phyloP scores from a whole-genome alignment of 2,329 filamentous ascomycete genomes.

The Ascochyta lentis region DNA sequence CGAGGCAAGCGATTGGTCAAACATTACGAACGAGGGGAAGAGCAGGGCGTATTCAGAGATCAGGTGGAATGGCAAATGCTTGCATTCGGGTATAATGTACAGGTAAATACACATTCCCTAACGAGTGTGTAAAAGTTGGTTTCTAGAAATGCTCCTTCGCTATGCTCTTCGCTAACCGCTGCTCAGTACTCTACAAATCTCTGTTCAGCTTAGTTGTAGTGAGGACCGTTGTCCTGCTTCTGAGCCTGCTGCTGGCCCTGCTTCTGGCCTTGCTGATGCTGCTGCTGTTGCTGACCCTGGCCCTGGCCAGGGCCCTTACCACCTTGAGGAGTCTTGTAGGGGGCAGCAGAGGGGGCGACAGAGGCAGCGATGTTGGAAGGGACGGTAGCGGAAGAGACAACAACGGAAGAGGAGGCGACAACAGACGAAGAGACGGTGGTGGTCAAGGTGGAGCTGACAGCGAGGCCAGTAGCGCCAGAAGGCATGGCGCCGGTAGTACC shows the following conservation, averaged over 20 bases:
- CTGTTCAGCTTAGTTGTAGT: not conserved
- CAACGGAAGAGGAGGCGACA: slow-evolving; percentile 2
- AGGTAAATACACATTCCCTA: slow-evolving; percentile 24
- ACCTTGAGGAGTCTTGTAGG: slow-evolving; percentile 7
- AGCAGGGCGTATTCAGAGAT: not conserved
- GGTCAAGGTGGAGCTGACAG: slow-evolving; percentile 14
- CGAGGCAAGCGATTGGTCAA: not conserved
- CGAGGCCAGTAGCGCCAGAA: slow-evolving; percentile 4
- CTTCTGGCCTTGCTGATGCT: slow-evolving; percentile 1
- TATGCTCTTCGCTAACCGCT: slow-evolving; percentile 13
- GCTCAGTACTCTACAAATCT: not conserved
- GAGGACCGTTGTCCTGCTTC: slow-evolving; percentile 3
- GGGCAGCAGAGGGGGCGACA: not conserved
- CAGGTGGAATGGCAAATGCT: slow-evolving; percentile 1
- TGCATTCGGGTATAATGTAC: slow-evolving; percentile 16
- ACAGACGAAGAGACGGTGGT: slow-evolving; percentile 12
- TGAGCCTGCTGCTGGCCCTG: slow-evolving; percentile 1
- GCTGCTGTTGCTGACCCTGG: slow-evolving; percentile 3
- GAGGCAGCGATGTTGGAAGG: slow-evolving; percentile 3
- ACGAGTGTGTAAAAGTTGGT: slow-evolving; percentile 26
- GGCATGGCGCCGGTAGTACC: slow-evolving; percentile 9
- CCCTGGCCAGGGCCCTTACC: slow-evolving; percentile 6
- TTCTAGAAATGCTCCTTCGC: slow-evolving; percentile 3
- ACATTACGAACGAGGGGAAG: not conserved
- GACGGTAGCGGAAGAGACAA: not conserved